Percentiles rank a stretch among this genome's conserved stretches.
Conservation (phyloP, 768 basidiomycete genomes). For the Lepiota venenata region DNA sequence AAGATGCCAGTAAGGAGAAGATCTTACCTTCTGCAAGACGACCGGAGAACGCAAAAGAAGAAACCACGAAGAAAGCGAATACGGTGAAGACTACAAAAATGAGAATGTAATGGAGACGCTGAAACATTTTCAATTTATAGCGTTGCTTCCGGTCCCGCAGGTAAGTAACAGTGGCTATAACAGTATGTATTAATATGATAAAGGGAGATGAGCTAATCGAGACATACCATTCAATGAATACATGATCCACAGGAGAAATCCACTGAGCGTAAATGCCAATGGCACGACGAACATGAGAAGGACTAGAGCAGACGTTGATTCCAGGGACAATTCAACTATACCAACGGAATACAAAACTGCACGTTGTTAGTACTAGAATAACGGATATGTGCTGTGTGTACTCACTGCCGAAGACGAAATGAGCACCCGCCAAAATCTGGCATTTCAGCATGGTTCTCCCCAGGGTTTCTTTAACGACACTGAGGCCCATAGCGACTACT, state of each 20-base stretch:
- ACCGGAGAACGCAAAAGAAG: constrained; percentile 87
- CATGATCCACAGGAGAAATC: constrained; percentile 95
- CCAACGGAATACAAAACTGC: constrained; percentile 90
- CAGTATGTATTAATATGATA: not conserved
- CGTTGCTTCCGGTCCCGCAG: constrained; percentile 82
- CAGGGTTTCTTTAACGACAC: constrained; percentile 86
- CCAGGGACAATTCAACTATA: constrained; percentile 89
- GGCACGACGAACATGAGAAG: constrained; percentile 92
- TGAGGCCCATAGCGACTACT: constrained; percentile 88
- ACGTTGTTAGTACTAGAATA: too few relatives aligned
- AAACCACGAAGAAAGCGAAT: constrained; percentile 88
- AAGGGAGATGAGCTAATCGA: not conserved
- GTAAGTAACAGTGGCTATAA: constrained; percentile 81
- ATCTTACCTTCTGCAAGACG: constrained; percentile 81
- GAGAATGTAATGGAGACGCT: constrained; percentile 80
- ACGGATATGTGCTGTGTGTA: constrained; percentile 1
- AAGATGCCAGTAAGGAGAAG: constrained; percentile 9
- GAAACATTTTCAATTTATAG: constrained; percentile 89
- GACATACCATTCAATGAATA: constrained; percentile 78
- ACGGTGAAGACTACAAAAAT: constrained; percentile 79
- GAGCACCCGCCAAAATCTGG: constrained; percentile 74
- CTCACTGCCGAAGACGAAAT: constrained; percentile 94
- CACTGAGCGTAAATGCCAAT: constrained; percentile 91
- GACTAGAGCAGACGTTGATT: constrained; percentile 82
- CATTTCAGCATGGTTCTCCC: constrained; percentile 84